Conservation (phyloP, 345 rosid genomes). For the Laguncularia racemosa region DNA sequence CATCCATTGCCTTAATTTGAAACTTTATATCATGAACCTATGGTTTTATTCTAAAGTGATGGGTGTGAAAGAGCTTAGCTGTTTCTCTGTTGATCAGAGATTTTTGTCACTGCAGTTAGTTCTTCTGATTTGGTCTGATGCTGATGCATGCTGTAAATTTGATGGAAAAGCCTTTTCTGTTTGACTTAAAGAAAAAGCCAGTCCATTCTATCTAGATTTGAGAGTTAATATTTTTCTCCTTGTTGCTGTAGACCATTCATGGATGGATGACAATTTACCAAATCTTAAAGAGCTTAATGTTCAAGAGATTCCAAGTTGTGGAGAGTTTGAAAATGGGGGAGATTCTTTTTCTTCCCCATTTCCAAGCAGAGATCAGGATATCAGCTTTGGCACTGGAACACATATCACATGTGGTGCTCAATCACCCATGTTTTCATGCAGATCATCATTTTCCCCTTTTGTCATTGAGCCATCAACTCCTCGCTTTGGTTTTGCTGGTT, state of each 20-base stretch:
- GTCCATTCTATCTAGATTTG: not conserved
- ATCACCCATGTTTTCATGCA: slow-evolving; percentile 34
- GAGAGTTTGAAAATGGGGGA: slow-evolving; percentile 25
- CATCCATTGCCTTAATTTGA: too few relatives aligned
- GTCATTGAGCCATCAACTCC: slow-evolving; percentile 34
- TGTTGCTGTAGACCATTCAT: slow-evolving; percentile 32
- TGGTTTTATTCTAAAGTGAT: too few relatives aligned
- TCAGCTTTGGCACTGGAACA: slow-evolving; percentile 49
- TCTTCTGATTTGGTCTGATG: too few relatives aligned
- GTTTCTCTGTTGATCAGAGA: too few relatives aligned
- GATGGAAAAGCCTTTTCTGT: too few relatives aligned
- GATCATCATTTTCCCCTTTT: slow-evolving; percentile 44
- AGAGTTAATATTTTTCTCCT: not conserved
- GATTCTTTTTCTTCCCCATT: slow-evolving; percentile 25
- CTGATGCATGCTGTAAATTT: too few relatives aligned
- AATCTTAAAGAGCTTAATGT: slow-evolving; percentile 10
- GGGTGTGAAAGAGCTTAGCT: too few relatives aligned
- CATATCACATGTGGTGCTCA: slow-evolving; percentile 21
- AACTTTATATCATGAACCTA: too few relatives aligned
- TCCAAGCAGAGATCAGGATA: slow-evolving; percentile 42
- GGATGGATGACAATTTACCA: slow-evolving; percentile 34
- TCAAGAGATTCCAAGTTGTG: slow-evolving; percentile 11
- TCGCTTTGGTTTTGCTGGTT: slow-evolving; percentile 23
- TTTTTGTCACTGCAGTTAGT: too few relatives aligned
- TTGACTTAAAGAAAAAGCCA: too few relatives aligned